phyloP scores from a whole-genome alignment of 345 rosid genomes.

The Rhizophora mangle region DNA sequence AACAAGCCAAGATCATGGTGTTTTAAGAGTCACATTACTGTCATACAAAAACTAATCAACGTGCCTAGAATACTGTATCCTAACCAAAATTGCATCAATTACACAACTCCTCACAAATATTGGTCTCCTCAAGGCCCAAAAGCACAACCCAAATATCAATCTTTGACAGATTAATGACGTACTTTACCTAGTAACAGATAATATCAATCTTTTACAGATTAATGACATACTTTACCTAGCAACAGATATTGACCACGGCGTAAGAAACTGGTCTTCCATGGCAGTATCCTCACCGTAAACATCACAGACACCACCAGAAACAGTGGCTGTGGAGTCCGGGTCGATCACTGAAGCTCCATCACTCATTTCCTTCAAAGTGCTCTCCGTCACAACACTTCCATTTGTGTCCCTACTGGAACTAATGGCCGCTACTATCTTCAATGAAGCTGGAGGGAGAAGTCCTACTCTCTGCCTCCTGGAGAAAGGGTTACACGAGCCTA shows the following conservation, averaged over 20 bases:
- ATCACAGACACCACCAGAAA: constrained; percentile 35
- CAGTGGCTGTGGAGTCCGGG: constrained; percentile 42
- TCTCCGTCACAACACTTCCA: constrained; percentile 46
- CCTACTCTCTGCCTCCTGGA: constrained; percentile 34
- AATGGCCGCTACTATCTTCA: constrained; percentile 34
- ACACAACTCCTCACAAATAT: too few relatives aligned
- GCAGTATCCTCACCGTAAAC: constrained; percentile 41
- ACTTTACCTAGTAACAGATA: constrained; percentile 47
- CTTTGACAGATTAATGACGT: too few relatives aligned
- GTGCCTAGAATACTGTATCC: too few relatives aligned
- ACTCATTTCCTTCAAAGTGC: constrained; percentile 33
- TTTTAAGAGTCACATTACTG: too few relatives aligned
- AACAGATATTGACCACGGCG: constrained; percentile 50
- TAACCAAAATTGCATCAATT: too few relatives aligned
- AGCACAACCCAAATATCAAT: too few relatives aligned
- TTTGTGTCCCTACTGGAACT: constrained; percentile 37
- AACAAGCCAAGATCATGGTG: too few relatives aligned
- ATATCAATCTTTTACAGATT: too few relatives aligned
- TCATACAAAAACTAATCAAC: too few relatives aligned
- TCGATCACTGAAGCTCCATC: constrained; percentile 41
- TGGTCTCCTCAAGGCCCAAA: too few relatives aligned
- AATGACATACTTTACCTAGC: constrained; percentile 33
- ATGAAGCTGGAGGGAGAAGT: constrained; percentile 21
- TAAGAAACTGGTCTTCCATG: constrained; percentile 46
- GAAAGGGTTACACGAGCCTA: constrained; percentile 40